phyloP scores from a whole-genome alignment of 2,329 filamentous ascomycete species.

The Talaromyces sp. region DNA sequence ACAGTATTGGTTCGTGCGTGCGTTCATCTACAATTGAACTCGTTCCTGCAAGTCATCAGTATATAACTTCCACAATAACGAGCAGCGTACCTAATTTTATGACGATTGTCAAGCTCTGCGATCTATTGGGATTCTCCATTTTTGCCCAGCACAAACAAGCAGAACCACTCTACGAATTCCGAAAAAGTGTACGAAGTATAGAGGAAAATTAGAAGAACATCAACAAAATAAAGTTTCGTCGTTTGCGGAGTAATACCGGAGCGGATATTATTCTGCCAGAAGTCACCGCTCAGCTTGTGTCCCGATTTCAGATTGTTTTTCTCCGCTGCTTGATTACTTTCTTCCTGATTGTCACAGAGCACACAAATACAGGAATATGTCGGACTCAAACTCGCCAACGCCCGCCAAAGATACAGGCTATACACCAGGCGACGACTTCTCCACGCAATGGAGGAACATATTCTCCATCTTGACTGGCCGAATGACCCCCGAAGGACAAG shows the following conservation, averaged over 20 bases:
- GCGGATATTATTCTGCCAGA: constrained; percentile 13
- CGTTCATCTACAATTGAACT: constrained; percentile 98
- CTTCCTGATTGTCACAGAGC: background rate
- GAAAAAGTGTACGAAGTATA: background rate
- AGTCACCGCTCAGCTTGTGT: constrained; percentile 5
- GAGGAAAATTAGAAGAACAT: background rate
- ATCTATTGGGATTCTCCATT: constrained; percentile 26
- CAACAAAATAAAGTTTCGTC: constrained; percentile 11
- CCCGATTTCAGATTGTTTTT: constrained; percentile 1
- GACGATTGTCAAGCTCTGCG: constrained; percentile 34
- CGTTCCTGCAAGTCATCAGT: constrained; percentile 61
- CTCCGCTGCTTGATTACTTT: background rate
- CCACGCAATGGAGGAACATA: constrained; percentile 71
- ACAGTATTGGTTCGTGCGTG: constrained; percentile 88
- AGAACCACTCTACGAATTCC: background rate
- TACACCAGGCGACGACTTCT: constrained; percentile 39
- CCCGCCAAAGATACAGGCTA: constrained; percentile 34
- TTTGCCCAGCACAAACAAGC: constrained; percentile 20
- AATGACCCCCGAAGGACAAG: constrained; percentile 65
- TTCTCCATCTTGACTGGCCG: constrained; percentile 75
- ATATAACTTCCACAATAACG: background rate
- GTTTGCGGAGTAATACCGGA: constrained; percentile 14
- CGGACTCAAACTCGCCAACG: constrained; percentile 16
- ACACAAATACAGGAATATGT: constrained; percentile 5
- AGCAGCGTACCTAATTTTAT: constrained; percentile 37